Base-by-base conservation (phyloP, 345 rosid genomes). In the Turnera subulata region DNA sequence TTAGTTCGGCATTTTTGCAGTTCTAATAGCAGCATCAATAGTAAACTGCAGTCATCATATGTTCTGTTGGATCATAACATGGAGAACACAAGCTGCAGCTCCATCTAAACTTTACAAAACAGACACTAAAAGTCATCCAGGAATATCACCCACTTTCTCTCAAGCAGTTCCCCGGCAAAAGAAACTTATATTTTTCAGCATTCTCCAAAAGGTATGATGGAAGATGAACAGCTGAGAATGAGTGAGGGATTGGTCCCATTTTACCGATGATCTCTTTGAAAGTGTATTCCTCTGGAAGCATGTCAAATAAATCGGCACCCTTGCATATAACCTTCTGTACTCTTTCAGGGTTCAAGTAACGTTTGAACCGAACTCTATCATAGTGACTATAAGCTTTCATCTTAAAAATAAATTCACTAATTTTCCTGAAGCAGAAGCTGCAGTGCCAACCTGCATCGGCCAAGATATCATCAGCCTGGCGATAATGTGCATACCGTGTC, bases 401-500 rank as follows among this genome's bases (percentile, higher is more conserved):
- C 75, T 83, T 83, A 43, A 86, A 86, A 26, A 83, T 63, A 62
- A 85, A 86, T 77, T 86, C 93, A 2, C 73, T 79, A 21, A 86
- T 78, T 7, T 45, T 59, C 29, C 83, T 75, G 56, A 85, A 85
- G 40, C 86, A 85, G 42, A 85, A 85, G 77, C 88, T 82, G 48
- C 93, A 85, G 66, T 85, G 89, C 93, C 93, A 86, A 7, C 94
- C 89, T 11, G 94, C 79, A 72, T 86, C 94, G 0, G 88, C 80
- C 76, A 86, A 68, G 53, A 86, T 59, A 53, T 68, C 79, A 72
- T 83, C 85, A 0, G 82, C 63, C 44, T 83, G 94, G 5, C 94
- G 76, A 62, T 81, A 86, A 68, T 86, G 94, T 0, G 81, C 90
- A 61, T 86, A 86, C 59, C 75, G 66, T 0, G 94, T 83, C 53